Evolutionary conservation across 495 filamentous ascomycete species (phyloP), one percentile per base, ranked within the genome.

Genomic region (Margaritispora aquatica): DNA sequence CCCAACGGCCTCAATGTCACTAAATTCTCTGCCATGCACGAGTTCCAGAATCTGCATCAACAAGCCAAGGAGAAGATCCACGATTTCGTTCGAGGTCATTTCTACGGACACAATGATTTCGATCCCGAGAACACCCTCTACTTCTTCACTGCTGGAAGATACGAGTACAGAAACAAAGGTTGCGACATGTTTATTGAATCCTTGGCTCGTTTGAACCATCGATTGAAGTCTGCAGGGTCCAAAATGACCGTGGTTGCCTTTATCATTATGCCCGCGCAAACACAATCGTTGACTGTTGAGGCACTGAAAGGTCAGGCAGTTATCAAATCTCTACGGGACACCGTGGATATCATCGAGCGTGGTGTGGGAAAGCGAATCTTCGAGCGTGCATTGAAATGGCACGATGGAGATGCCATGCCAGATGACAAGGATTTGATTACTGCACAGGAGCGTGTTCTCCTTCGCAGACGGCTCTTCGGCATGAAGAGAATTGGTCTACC

Each of bases 121-220:
- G 89, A 96, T 59, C 85, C 91, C 9, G 90, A 97, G 34, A 96
- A 97, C 69, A 98, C 94, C 17, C 80, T 98, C n/a, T 98, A 96
- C 70, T 86, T 97, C 72, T 98, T 98, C 74, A 98, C 93, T 13
- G 85, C 95, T 21, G 94, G 94, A 51, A 87, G 94, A 49, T 98
- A 98, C 68, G 94, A 98, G 71, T 98, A 92, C 78, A 78, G 94
- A 54, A 98, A 98, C 72, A 98, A 98, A 73, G 94, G 94, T 63
- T 92, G 96, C 19, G 94, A 98, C 73, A 97, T 98, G 94, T 98
- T 96, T 70, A 94, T 98, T 66, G 94, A 98, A 70, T 93, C 90
- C 0, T 77, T 98, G 46, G 94, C 94, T 21, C 88, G 94, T 31
- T 77, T 98, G 64, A 97, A 98, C 74, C 92, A 97, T 75, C 83